A percentile compares a stretch with the other conserved stretches of the same genome.
phyloP scores from a whole-genome alignment of 345 rosid species.

The Erodium maritimum region DNA sequence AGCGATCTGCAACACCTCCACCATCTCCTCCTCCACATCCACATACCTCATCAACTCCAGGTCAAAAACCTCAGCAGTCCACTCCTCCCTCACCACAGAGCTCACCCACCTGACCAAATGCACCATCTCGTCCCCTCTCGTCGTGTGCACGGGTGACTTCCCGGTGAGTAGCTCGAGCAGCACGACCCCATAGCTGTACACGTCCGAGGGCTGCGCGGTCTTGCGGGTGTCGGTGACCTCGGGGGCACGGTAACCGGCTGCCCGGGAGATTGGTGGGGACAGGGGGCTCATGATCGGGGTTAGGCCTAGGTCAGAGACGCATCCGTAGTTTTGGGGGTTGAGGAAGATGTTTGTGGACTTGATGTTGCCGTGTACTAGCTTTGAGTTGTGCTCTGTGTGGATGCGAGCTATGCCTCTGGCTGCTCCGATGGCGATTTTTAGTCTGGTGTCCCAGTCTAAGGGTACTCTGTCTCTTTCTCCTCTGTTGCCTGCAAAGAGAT shows the following conservation, averaged over 20 bases:
- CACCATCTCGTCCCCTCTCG: constrained; percentile 73
- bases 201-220: constrained; percentile 77
- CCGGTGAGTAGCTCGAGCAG: constrained; percentile 84
- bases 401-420: constrained; percentile 73
- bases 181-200: constrained; percentile 92
- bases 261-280: constrained; percentile 68
- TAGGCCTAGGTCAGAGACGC: constrained; percentile 79
- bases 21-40: constrained; percentile 95
- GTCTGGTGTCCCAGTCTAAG: constrained; percentile 74
- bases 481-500: constrained; percentile 34
- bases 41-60: constrained; percentile 76
- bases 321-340: constrained; percentile 47
- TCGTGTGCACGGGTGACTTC: constrained; percentile 75
- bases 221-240: constrained; percentile 89
- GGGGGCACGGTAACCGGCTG: constrained; percentile 91
- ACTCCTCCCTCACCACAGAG: constrained; percentile 92
- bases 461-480: constrained; percentile 49
- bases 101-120: constrained; percentile 98
- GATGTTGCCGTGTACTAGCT: constrained; percentile 81
- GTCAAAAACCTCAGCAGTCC: constrained; percentile 97
- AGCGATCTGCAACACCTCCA: constrained; percentile 94
- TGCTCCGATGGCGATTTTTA: constrained; percentile 74
- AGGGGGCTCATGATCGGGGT: constrained; percentile 66
- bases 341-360: constrained; percentile 86
- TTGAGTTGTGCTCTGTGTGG: constrained; percentile 57